Percentiles rank a stretch among this genome's conserved stretches.
These are phyloP conservation scores for Ophiosphaerella narmari DNA, from an alignment of 2,329 filamentous ascomycete species.

Conservation along the genomic window DNA sequence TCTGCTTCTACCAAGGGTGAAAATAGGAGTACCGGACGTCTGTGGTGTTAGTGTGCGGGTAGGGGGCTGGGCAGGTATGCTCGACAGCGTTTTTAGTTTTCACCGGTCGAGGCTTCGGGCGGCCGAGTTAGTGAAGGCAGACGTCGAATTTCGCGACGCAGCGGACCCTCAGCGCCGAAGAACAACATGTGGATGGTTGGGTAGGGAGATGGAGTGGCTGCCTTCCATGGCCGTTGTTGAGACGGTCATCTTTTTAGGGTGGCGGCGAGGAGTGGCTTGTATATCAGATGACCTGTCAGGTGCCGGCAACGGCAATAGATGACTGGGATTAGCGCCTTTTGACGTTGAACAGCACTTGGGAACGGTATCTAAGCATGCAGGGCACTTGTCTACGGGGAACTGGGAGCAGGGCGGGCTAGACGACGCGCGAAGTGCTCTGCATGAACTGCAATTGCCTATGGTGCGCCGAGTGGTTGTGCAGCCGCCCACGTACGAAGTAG, in stretches of 20 bases:
- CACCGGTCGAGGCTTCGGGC: slow-evolving; percentile 20
- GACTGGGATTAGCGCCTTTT: too few relatives aligned
- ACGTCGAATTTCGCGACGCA: slow-evolving; percentile 22
- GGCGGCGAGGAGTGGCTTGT: too few relatives aligned
- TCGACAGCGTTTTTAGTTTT: slow-evolving; percentile 2
- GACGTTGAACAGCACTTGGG: too few relatives aligned
- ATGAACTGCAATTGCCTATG: too few relatives aligned
- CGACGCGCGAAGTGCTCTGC: too few relatives aligned
- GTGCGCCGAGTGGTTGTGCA: too few relatives aligned
- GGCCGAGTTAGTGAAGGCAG: slow-evolving; percentile 27
- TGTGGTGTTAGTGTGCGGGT: not conserved
- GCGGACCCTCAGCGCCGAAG: slow-evolving; percentile 9
- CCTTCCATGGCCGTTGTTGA: slow-evolving; percentile 20
- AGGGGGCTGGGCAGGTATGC: not conserved
- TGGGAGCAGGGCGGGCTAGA: too few relatives aligned
- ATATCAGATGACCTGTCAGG: too few relatives aligned
- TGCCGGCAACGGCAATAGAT: too few relatives aligned
- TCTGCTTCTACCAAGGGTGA: not conserved
- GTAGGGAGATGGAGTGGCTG: slow-evolving; percentile 15
- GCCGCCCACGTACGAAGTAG: too few relatives aligned
- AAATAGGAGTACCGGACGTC: not conserved
- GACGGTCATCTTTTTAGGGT: too few relatives aligned
- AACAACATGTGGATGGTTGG: slow-evolving; percentile 18
- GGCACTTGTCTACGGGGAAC: not conserved
- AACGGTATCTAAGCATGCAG: too few relatives aligned